Evolutionary conservation across 2,329 filamentous ascomycete species (phyloP).

Genomic region (Akanthomyces dipterigenus): DNA sequence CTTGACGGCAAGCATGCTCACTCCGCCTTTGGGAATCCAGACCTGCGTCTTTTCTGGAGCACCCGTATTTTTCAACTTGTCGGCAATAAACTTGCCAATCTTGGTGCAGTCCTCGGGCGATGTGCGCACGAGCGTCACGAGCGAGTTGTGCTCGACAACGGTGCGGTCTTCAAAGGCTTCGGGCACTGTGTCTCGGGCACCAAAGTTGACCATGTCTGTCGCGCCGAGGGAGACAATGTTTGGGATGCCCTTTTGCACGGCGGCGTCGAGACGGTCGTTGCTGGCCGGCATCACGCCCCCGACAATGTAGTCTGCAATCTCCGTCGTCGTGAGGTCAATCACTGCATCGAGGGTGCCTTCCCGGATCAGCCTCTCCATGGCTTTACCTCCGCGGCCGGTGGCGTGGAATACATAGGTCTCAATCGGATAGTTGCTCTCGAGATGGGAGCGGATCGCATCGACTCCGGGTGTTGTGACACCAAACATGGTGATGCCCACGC

Average conservation of each 20-base stretch:
- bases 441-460: conserved; percentile 42
- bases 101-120: conserved; percentile 46
- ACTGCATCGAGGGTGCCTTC: conserved; percentile 57
- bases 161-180: conserved; percentile 42
- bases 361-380: conserved; percentile 58
- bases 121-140: conserved; percentile 60
- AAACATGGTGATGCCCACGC: conserved; percentile 65
- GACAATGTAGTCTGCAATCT: conserved; percentile 56
- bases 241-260: conserved; percentile 50
- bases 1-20: conserved; percentile 52
- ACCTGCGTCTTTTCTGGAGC: conserved; percentile 41
- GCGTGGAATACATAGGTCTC: conserved; percentile 65
- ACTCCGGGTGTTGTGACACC: conserved; percentile 65
- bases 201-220: conserved; percentile 60
- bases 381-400: conserved; percentile 59
- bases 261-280: conserved; percentile 48
- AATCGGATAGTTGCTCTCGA: conserved; percentile 39
- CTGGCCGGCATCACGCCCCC: conserved; percentile 59
- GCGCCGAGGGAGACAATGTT: conserved; percentile 43
- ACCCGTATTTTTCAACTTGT: conserved; percentile 40
- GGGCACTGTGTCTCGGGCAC: conserved; percentile 47
- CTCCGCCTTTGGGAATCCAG: conserved; percentile 51
- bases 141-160: conserved; percentile 59
- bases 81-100: conserved; percentile 50
- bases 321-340: conserved; percentile 65